A percentile compares a stretch with the other conserved stretches of the same genome.
phyloP scores from a whole-genome alignment of 441 rosid genomes.

The Bruguiera hainesii region DNA sequence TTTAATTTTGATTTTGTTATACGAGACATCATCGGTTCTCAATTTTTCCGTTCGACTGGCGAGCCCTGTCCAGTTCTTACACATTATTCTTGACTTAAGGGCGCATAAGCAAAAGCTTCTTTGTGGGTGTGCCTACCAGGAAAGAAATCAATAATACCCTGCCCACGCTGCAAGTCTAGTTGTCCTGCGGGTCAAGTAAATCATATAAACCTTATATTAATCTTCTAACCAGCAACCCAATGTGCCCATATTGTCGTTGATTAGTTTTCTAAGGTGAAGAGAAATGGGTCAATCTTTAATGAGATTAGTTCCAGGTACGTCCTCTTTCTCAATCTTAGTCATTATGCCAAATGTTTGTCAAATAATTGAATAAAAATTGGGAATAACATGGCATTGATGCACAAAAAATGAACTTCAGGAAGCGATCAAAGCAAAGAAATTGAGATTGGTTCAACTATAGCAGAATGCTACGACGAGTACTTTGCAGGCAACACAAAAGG shows the following conservation, averaged over 20 bases:
- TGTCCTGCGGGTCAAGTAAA: not conserved
- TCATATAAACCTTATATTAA: not conserved
- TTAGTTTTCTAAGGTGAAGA: not conserved
- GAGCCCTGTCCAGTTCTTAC: no score
- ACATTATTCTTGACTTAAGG: no score
- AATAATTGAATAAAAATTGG: not conserved
- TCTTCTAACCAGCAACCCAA: not conserved
- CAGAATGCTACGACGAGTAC: constrained; percentile 33
- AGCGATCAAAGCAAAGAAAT: constrained; percentile 32
- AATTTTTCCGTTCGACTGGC: no score
- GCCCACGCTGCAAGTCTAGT: constrained; percentile 19
- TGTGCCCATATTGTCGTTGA: not conserved
- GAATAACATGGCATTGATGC: not conserved
- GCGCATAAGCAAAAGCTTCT: not conserved
- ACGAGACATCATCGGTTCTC: no score
- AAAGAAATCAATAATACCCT: constrained; percentile 19
- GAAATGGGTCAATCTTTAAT: constrained; percentile 28
- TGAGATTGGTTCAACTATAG: constrained; percentile 36
- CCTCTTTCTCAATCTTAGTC: not conserved
- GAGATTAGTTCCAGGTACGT: constrained; percentile 18
- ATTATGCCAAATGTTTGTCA: not conserved
- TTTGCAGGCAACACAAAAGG: constrained; percentile 15
- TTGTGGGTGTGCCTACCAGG: not conserved
- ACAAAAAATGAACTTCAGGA: constrained; percentile 26
- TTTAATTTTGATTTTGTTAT: no score